Percentiles rank a stretch among this genome's conserved stretches.
phyloP scores from a whole-genome alignment of 805 yeast genomes.

The Cyberlindnera sargentensis region DNA sequence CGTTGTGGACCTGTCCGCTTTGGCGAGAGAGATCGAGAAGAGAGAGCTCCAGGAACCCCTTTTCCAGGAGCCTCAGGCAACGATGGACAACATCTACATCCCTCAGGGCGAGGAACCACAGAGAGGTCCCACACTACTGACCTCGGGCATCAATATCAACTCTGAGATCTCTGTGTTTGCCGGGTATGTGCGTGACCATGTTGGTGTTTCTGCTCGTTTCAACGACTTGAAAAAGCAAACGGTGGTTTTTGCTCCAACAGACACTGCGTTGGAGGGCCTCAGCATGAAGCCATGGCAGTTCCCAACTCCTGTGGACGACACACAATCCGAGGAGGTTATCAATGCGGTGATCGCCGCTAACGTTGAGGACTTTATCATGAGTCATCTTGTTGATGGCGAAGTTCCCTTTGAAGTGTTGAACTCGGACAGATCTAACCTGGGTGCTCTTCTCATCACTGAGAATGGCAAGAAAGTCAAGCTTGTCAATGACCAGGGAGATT shows the following conservation, averaged over 20 bases:
- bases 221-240: conserved; percentile 35
- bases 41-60: conserved; percentile 11
- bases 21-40: conserved; percentile 1
- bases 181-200: conserved; percentile 61
- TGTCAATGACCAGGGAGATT: conserved; percentile 29
- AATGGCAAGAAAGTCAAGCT: conserved; percentile 31
- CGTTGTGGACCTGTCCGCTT: conserved; percentile 4
- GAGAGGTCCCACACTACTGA: conserved; percentile 21
- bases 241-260: conserved; percentile 66
- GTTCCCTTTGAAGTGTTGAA: conserved; percentile 18
- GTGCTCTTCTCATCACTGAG: conserved; percentile 26
- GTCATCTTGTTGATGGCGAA: conserved; percentile 47
- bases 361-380: conserved; percentile 48
- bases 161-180: conserved; percentile 54
- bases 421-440: conserved; percentile 9
- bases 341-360: conserved; percentile 47
- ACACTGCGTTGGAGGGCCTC: conserved; percentile 48
- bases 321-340: conserved; percentile 32
- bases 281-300: conserved; percentile 75
- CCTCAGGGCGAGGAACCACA: conserved; percentile 26
- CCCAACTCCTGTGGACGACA: conserved; percentile 42
- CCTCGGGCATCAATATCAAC: conserved; percentile 26
- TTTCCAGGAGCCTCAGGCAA: conserved; percentile 11
- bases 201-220: conserved; percentile 40
- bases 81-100: conserved; percentile 6